These are phyloP conservation scores for Pseudisothecium myosuroides DNA, from an alignment of 225 moss, liverwort and hornwort genomes.

Conservation along the genomic window DNA sequence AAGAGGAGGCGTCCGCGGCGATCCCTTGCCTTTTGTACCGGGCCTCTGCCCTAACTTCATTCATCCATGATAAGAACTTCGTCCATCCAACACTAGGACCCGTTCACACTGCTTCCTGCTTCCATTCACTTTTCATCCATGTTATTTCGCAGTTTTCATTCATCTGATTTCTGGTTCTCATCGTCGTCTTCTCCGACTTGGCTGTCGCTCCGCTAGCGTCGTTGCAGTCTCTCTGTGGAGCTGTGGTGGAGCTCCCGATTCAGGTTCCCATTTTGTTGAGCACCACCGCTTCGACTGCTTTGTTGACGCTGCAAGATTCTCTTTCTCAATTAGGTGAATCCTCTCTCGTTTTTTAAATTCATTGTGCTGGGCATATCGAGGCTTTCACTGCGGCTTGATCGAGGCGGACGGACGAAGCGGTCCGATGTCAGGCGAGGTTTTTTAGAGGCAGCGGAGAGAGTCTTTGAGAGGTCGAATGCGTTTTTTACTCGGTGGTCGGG, in stretches of 20 bases:
- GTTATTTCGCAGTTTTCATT: background rate
- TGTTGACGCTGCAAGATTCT: background rate
- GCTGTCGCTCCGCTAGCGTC: background rate
- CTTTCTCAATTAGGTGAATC: background rate
- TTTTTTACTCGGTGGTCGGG: background rate
- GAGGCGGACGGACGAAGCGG: background rate
- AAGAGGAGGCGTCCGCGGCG: background rate
- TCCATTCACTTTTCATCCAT: background rate
- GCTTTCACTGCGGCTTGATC: background rate
- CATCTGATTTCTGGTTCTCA: background rate
- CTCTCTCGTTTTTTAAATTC: background rate
- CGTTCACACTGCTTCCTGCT: background rate
- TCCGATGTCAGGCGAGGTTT: background rate
- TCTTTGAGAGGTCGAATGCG: background rate
- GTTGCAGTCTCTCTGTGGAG: too few species aligned
- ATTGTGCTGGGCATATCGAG: background rate
- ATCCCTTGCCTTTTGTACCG: background rate
- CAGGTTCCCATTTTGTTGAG: background rate
- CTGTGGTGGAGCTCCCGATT: background rate
- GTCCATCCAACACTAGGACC: background rate
- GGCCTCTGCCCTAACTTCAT: constrained; percentile 2
- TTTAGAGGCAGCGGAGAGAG: background rate
- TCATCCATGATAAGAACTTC: background rate
- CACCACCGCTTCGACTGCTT: background rate
- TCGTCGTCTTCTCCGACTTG: background rate